A percentile compares a stretch with the other conserved stretches of the same genome.
Conservation (phyloP, 2,329 filamentous ascomycete species). For the Sclerotinia trifoliorum region DNA sequence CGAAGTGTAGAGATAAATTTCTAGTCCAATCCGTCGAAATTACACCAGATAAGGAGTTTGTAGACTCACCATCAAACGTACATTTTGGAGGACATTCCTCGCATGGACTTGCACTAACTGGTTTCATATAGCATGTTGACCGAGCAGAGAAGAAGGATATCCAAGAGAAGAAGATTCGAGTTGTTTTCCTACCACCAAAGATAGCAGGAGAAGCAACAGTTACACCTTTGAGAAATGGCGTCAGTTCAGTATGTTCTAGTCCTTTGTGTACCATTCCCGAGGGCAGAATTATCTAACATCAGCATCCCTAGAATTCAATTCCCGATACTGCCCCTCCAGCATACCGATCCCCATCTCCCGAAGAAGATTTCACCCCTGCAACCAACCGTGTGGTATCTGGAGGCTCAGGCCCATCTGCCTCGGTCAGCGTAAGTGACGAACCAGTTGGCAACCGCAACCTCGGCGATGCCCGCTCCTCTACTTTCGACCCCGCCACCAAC, state of each 20-base stretch:
- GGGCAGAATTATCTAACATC: constrained; percentile 7
- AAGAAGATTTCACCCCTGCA: constrained; percentile 38
- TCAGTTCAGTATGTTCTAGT: constrained; percentile 32
- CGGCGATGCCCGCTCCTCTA: constrained; percentile 64
- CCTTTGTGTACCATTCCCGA: not conserved
- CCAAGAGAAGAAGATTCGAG: constrained; percentile 93
- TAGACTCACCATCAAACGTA: constrained; percentile 79
- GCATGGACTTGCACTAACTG: not conserved
- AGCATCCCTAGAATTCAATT: constrained; percentile 26
- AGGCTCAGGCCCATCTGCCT: constrained; percentile 34
- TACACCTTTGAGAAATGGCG: constrained; percentile 37
- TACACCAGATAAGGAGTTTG: constrained; percentile 78
- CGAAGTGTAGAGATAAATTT: constrained; percentile 96
- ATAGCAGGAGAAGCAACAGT: constrained; percentile 38
- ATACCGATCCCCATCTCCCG: constrained; percentile 56
- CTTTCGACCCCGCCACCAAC: constrained; percentile 64
- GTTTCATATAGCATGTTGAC: constrained; percentile 68
- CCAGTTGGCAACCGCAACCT: constrained; percentile 40
- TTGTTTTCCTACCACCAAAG: constrained; percentile 73
- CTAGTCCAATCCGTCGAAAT: constrained; percentile 90
- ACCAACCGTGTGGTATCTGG: constrained; percentile 35
- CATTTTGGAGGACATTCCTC: not conserved
- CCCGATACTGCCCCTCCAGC: constrained; percentile 44
- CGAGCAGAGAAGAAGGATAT: constrained; percentile 73
- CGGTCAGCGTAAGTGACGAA: constrained; percentile 47